Conservation (phyloP, 1,284 basidiomycete genomes). For the Ceratobasidium sp. region DNA sequence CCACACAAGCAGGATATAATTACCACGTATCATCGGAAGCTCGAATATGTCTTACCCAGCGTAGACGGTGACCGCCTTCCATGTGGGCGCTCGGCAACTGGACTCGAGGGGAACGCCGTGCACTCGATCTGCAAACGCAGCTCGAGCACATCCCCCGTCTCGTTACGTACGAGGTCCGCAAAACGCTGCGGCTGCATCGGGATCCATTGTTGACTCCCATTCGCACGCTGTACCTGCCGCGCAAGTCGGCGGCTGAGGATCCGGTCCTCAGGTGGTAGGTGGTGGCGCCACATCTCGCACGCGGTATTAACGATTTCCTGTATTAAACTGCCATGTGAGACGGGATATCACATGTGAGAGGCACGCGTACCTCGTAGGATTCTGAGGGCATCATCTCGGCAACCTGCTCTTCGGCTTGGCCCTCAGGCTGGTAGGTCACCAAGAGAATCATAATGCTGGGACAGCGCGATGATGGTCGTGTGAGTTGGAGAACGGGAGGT, state of each 20-base stretch:
- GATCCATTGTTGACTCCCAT: constrained; percentile 10
- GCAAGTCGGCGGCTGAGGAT: constrained; percentile 17
- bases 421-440: constrained; percentile 30
- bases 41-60: neutral
- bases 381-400: constrained; percentile 19
- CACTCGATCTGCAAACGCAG: constrained; percentile 25
- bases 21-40: neutral
- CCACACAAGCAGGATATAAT: neutral
- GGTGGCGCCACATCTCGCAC: constrained; percentile 25
- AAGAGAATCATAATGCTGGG: constrained; percentile 16
- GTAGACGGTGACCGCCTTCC: constrained; percentile 22
- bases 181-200: constrained; percentile 15
- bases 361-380: constrained; percentile 31
- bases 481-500: neutral
- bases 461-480: constrained; percentile 1
- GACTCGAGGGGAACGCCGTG: neutral
- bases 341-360: constrained; percentile 4
- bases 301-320: constrained; percentile 28
- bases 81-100: neutral
- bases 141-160: constrained; percentile 8
- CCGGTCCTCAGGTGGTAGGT: constrained; percentile 19
- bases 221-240: constrained; percentile 7
- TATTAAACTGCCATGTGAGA: neutral
- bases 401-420: neutral
- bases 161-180: constrained; percentile 2